Evolutionary conservation across 257 asterid species (phyloP), one percentile per base, ranked within the genome.

Genomic region (Linderniella brevidens): DNA sequence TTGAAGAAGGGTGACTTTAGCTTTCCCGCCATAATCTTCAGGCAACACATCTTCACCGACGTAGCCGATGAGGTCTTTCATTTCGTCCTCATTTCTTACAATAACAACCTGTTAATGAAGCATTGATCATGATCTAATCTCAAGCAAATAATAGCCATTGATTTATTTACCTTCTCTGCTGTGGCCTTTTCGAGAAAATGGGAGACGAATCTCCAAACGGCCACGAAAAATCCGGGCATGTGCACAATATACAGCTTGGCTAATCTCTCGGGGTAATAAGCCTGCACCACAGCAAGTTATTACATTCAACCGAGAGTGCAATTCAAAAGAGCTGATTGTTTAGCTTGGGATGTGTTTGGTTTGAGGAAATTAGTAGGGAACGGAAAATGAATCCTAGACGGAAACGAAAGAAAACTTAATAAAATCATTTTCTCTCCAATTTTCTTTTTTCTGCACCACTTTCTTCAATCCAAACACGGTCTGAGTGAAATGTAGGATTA

Each of bases 181-280:
- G 87, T 85, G 56, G 78, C 77, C 56, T 76, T 76, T 48, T 85
- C 93, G 19, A 80, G 73, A 47, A 76, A 75, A 50, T 75, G 77
- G 8, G 84, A 78, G 59, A 85, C 53, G 13, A 78, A 35, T 68
- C 51, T 76, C 95, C 95, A 80, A 13, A 78, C 62, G 11, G 73
- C 58, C 45, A 73, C 92, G 53, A 85, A 80, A 65, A 85, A 80
- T 11, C 70, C 71, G 0, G 92, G 92, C 93, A 85, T 78, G 64
- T 80, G 54, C 38, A 78, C 42, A 8, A 80, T 44, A 70, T 75
- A 85, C 12, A 60, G 63, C 75, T 72, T 59, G 54, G 77, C 76
- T 46, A 80, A 64, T 44, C 95, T 80, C 61, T 80, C 92, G 0
- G 95, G 92, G 61, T 85, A 85, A 46, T 80, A 85, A 16, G 78